Evolutionary conservation across 768 basidiomycete genomes (phyloP).

Genomic region (Russula olivacea): DNA sequence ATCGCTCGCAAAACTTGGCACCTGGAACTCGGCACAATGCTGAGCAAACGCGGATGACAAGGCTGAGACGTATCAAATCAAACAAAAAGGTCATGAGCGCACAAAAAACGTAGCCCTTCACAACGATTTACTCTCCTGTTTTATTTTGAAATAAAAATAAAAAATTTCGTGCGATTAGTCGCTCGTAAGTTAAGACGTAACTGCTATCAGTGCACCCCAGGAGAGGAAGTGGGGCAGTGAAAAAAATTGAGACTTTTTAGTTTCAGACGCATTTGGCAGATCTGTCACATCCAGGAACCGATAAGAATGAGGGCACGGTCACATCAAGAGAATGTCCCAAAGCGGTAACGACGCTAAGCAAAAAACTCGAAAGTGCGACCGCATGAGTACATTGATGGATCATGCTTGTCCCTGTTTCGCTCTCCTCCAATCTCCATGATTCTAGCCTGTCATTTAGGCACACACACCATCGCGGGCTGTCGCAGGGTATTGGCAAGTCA

Average conservation of each 20-base stretch:
- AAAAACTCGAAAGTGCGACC: not conserved
- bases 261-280: slow-evolving; percentile 1
- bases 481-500: not conserved
- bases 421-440: not conserved
- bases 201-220: not conserved
- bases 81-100: slow-evolving; percentile 3
- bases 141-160: not conserved
- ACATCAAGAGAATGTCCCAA: slow-evolving; percentile 14
- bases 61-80: not conserved
- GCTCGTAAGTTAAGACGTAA: not conserved
- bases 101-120: slow-evolving; percentile 11
- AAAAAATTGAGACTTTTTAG: slow-evolving; percentile 18
- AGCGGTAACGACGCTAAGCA: not conserved
- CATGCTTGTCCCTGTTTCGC: slow-evolving; percentile 17
- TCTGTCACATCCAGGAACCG: slow-evolving; percentile 20
- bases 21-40: slow-evolving; percentile 21
- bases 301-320: slow-evolving; percentile 14
- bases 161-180: not conserved
- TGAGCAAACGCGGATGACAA: slow-evolving; percentile 9
- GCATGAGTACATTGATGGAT: not conserved
- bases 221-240: not conserved
- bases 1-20: slow-evolving; percentile 20
- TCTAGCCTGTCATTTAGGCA: slow-evolving; percentile 3
- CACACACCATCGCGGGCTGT: not conserved
- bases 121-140: not conserved